Percentiles rank a stretch among this genome's conserved stretches.
These are phyloP conservation scores for Aegle marmelos DNA, from an alignment of 345 rosid species.

Conservation along the genomic window DNA sequence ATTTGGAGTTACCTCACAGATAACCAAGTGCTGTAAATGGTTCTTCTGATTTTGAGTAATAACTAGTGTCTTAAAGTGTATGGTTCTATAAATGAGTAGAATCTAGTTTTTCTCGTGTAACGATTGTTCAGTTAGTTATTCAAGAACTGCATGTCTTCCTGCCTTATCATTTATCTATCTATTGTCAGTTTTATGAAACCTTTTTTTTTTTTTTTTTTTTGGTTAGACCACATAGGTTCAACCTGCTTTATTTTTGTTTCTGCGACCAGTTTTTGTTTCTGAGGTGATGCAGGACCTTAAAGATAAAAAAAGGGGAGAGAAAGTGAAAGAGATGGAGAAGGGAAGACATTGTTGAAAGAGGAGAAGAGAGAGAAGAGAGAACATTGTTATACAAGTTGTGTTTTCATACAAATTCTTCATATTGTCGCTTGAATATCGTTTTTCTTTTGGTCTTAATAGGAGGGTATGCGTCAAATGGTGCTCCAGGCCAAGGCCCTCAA, in stretches of 20 bases:
- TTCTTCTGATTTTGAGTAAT: neutral
- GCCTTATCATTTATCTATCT: neutral
- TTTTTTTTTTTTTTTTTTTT: neutral
- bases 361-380: neutral
- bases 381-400: neutral
- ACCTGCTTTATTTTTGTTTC: neutral
- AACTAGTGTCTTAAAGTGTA: neutral
- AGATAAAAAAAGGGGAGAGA: neutral
- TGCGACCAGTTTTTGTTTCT: neutral
- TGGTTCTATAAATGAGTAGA: neutral
- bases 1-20: neutral
- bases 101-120: neutral
- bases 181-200: neutral
- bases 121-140: neutral
- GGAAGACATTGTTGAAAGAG: neutral
- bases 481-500: conserved; percentile 44
- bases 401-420: neutral
- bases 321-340: neutral
- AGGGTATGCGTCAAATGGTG: conserved; percentile 66
- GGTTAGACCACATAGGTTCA: neutral
- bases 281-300: neutral
- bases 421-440: neutral
- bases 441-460: conserved; percentile 29
- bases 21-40: neutral
- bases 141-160: neutral